These are phyloP conservation scores for Pichia sp. DNA, from an alignment of 1,139 yeast genomes.

Conservation along the genomic window DNA sequence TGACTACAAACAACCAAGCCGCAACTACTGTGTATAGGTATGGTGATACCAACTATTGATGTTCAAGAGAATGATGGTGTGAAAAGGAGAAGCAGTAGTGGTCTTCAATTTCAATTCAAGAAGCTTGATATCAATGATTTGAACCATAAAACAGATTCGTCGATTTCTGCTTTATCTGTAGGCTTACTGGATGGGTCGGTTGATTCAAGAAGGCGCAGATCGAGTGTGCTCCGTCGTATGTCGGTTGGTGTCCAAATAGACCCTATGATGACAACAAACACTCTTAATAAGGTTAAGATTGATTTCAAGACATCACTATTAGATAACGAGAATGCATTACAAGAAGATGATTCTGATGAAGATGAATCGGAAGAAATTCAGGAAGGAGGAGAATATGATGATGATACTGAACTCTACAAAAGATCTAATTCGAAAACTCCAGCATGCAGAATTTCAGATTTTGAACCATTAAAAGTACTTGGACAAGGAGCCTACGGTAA, in stretches of 20 bases:
- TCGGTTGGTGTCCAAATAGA: slow-evolving; percentile 22
- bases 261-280: background rate
- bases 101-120: background rate
- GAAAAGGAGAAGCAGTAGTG: background rate
- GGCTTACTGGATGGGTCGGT: background rate
- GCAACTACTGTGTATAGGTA: too few species aligned
- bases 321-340: slow-evolving; percentile 12
- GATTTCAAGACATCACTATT: slow-evolving; percentile 6
- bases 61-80: background rate
- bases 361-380: background rate
- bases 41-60: background rate
- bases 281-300: background rate
- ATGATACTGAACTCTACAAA: slow-evolving; percentile 12
- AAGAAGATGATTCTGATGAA: slow-evolving; percentile 12
- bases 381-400: background rate
- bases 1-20: too few species aligned
- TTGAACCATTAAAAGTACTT: slow-evolving; percentile 74
- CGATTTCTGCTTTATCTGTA: background rate
- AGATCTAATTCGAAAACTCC: slow-evolving; percentile 16
- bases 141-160: background rate
- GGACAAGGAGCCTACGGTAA: slow-evolving; percentile 94
- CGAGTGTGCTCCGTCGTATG: slow-evolving; percentile 26
- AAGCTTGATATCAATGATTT: background rate
- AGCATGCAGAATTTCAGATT: slow-evolving; percentile 50
- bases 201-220: slow-evolving; percentile 15